Conservation (phyloP, 805 yeast genomes). For the Candida sonorensis region DNA sequence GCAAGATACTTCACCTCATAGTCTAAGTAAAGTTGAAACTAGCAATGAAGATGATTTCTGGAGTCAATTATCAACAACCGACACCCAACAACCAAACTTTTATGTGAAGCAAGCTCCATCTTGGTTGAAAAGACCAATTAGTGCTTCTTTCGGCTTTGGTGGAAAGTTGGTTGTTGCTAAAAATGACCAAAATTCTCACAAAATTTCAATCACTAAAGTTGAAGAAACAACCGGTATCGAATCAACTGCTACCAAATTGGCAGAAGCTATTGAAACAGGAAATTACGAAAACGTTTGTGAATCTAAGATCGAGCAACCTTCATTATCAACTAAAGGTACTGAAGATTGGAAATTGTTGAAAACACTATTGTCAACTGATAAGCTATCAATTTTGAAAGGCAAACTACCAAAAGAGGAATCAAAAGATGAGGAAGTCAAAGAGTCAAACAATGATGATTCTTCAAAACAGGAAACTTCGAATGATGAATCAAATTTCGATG, state of each 20-base stretch:
- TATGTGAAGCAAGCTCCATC: constrained; percentile 74
- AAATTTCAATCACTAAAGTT: constrained; percentile 31
- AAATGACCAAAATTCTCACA: constrained; percentile 33
- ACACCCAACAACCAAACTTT: constrained; percentile 67
- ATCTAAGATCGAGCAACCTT: constrained; percentile 36
- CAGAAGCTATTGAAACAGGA: constrained; percentile 49
- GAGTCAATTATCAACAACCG: constrained; percentile 65
- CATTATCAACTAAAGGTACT: constrained; percentile 20
- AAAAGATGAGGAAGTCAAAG: constrained; percentile 7
- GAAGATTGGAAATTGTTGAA: constrained; percentile 61
- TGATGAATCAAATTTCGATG: constrained; percentile 12
- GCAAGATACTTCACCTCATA: constrained; percentile 74
- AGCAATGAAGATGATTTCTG: constrained; percentile 73
- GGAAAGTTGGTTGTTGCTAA: constrained; percentile 63
- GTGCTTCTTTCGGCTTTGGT: constrained; percentile 89
- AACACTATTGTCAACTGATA: constrained; percentile 44
- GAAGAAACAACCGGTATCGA: constrained; percentile 30
- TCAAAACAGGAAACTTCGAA: constrained; percentile 14
- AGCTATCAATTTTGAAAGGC: constrained; percentile 40
- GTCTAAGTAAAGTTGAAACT: constrained; percentile 33
- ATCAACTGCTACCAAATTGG: constrained; percentile 34
- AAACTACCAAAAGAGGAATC: constrained; percentile 11
- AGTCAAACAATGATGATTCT: no score
- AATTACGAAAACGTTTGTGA: constrained; percentile 51
- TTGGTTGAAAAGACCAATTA: constrained; percentile 73